These are phyloP conservation scores for Pythium volutum DNA, from an alignment of 352 stramenopile species.

Conservation along the genomic window DNA sequence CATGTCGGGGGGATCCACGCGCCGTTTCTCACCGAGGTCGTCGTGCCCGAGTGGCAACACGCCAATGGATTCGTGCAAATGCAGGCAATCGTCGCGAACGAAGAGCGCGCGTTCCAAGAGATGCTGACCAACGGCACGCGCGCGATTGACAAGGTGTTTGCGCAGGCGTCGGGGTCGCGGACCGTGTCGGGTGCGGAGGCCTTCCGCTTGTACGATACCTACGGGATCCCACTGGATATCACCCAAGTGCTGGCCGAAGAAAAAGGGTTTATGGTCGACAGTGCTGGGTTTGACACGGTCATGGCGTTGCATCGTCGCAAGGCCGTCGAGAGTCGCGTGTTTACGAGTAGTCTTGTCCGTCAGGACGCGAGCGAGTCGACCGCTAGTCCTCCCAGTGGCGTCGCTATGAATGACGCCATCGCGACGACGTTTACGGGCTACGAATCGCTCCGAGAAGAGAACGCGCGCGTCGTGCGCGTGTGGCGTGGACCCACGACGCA, in stretches of 20 bases:
- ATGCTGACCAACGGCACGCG: slow-evolving; percentile 59
- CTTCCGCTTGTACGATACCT: slow-evolving; percentile 76
- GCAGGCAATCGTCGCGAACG: slow-evolving; percentile 62
- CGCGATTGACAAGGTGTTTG: slow-evolving; percentile 65
- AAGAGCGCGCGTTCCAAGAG: slow-evolving; percentile 67
- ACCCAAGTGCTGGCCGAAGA: slow-evolving; percentile 65
- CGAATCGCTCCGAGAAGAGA: slow-evolving; percentile 36
- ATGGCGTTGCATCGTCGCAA: slow-evolving; percentile 52
- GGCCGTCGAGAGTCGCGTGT: slow-evolving; percentile 41
- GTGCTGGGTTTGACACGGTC: slow-evolving; percentile 41
- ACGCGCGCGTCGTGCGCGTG: slow-evolving; percentile 35
- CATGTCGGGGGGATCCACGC: slow-evolving; percentile 43
- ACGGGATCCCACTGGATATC: slow-evolving; percentile 75
- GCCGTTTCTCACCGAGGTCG: slow-evolving; percentile 52
- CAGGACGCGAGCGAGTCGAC: slow-evolving; percentile 3
- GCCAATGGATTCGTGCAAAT: slow-evolving; percentile 49
- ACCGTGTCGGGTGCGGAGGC: slow-evolving; percentile 49
- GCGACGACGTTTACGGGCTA: slow-evolving; percentile 59
- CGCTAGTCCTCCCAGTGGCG: too few species aligned
- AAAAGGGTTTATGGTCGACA: slow-evolving; percentile 54
- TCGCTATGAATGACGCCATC: neutral
- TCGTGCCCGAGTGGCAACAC: slow-evolving; percentile 42
- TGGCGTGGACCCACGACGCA: slow-evolving; percentile 23
- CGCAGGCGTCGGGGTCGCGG: slow-evolving; percentile 18
- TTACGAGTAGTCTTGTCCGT: slow-evolving; percentile 23